A percentile compares a stretch with the other conserved stretches of the same genome.
Conservation (phyloP, 768 basidiomycete species). For the Jaapia argillacea region DNA sequence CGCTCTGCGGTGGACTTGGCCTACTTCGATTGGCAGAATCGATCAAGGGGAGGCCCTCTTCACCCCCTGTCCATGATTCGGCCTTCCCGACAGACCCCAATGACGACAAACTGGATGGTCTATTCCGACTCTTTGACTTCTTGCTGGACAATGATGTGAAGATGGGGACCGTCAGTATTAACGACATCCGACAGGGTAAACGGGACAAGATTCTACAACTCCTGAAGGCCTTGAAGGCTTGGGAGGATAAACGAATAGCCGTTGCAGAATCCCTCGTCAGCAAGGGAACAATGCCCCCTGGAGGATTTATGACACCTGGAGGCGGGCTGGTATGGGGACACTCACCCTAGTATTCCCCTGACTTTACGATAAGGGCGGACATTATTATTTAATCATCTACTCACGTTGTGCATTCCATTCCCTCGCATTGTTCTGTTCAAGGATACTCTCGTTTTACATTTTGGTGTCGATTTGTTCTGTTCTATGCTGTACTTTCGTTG, state of each 20-base stretch:
- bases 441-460: too few relatives aligned
- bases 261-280: conserved; percentile 42
- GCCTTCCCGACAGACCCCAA: conserved; percentile 59
- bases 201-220: conserved; percentile 75
- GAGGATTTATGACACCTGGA: conserved; percentile 14
- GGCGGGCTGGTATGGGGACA: neutral
- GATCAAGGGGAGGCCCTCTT: conserved; percentile 53
- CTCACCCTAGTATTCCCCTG: neutral
- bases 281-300: conserved; percentile 6
- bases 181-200: conserved; percentile 81
- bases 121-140: conserved; percentile 88
- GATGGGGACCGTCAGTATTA: conserved; percentile 89
- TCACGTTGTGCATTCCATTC: too few relatives aligned
- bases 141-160: conserved; percentile 86
- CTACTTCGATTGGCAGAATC: conserved; percentile 82
- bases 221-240: conserved; percentile 61
- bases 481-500: neutral
- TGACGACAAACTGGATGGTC: conserved; percentile 78
- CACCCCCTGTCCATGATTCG: conserved; percentile 67
- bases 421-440: too few relatives aligned
- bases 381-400: too few relatives aligned
- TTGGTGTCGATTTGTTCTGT: too few relatives aligned
- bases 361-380: too few relatives aligned
- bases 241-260: conserved; percentile 69
- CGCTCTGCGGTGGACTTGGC: conserved; percentile 59